A percentile compares a stretch with the other conserved stretches of the same genome.
These are phyloP conservation scores for Skeletonema costatum DNA, from an alignment of 108 stramenopile species.

Conservation along the genomic window DNA sequence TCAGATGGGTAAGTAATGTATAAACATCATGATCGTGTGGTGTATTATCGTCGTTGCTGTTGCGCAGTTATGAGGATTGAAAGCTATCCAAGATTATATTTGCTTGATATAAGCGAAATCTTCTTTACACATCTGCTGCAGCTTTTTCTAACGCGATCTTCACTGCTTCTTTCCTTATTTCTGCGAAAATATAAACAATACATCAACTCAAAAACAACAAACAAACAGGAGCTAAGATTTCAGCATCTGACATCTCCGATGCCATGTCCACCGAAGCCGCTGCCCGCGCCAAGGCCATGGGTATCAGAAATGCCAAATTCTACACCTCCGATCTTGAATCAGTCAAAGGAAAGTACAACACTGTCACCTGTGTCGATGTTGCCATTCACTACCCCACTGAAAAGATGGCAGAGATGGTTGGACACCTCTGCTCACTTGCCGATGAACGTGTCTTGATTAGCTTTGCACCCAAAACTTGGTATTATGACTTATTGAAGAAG, in stretches of 20 bases:
- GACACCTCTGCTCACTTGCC: conserved; percentile 84
- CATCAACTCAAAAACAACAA: not conserved
- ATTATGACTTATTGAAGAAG: conserved; percentile 92
- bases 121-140: too few relatives aligned
- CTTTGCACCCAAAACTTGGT: conserved; percentile 97
- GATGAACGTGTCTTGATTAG: conserved; percentile 89
- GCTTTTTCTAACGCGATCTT: not conserved
- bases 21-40: not conserved
- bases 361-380: conserved; percentile 97
- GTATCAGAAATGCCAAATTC: conserved; percentile 82
- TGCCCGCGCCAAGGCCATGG: conserved; percentile 80
- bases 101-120: too few relatives aligned
- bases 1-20: conserved; percentile 76
- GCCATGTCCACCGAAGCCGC: conserved; percentile 93
- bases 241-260: conserved; percentile 92
- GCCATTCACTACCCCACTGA: conserved; percentile 98
- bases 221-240: conserved; percentile 78
- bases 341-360: conserved; percentile 89
- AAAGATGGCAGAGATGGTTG: conserved; percentile 93
- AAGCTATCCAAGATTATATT: too few relatives aligned
- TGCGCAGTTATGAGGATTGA: not conserved
- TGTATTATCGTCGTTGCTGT: not conserved
- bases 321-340: conserved; percentile 95
- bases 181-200: not conserved
- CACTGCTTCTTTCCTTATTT: not conserved